Evolutionary conservation across 2,329 filamentous ascomycete genomes (phyloP), one percentile per base, ranked within the genome.

Genomic region (Amauroascus verrucosus): DNA sequence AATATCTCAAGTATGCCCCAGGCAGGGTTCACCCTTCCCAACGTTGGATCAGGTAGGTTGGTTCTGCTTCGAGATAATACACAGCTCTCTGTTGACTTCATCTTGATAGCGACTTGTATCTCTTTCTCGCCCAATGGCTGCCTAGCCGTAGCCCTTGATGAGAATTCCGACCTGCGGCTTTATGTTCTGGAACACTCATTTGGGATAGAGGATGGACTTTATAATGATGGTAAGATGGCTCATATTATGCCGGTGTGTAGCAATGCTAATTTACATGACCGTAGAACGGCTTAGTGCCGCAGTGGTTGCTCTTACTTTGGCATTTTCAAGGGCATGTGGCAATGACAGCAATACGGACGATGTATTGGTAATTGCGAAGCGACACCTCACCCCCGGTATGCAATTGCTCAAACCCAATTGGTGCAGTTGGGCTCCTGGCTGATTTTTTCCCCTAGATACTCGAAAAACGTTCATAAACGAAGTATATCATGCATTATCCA

Each of bases 1-100:
- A 81, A 75, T 44, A 80, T 94, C 30, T 81, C 79, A 57, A 85
- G 81, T 54, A 75, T 94, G 26, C 75, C 83, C 26, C 87, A 95
- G 66, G 82, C 83, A 44, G 88, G 88, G 1, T 95, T 94, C 67
- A 76, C 78, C 6, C 93, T 86, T 63, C 68, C 78, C 3, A 76
- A 83, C 14, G 78, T 82, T 38, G 77, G 80, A 11, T 79, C 85
- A 55, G 84, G 84, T 85, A 58, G 32, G 22, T 24, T 7, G n/a
- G 16, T 22, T 28, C 11, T 30, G 4, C 37, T 22, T 41, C 9
- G 30, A 18, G 22, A 8, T 30, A 13, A 32, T 51, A 22, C 4
- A 11, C 6, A n/a, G 5, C 26, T 20, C 14, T 53, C 16, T 38
- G 33, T 38, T 54, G 14, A 54, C 47, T 9, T 40, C 38, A 6